Base-by-base conservation (phyloP, 1,284 basidiomycete genomes). In the Fomitopsis palustris region DNA sequence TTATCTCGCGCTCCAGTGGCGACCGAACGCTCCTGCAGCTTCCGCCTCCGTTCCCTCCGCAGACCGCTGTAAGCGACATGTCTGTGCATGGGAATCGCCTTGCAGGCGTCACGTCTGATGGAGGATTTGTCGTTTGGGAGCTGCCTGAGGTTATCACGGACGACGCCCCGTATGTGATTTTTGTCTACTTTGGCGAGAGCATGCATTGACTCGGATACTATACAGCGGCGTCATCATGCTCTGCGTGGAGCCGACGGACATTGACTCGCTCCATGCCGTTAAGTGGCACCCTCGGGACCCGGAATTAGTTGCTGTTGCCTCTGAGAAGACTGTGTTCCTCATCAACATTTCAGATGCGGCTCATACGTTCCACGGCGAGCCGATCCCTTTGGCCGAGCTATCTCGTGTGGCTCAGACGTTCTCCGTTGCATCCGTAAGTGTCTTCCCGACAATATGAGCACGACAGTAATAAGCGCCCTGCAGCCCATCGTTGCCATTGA, bases 51-150 rank as follows among this genome's bases (percentile, higher is more conserved):
- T 92, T 92, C 74, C 80, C 82, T 0, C 71, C 75, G 1, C 74
- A 78, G 29, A 82, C 86, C 1, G 84, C 85, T 47, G 86, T 93
- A 53, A 85, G 82, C 56, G 91, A 93, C 65, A 92, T 93, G 88
- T 90, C 90, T 7, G 88, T 92, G 7, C 85, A 81, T 64, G 86
- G 85, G n/a, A 90, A 92, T 69, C 79, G 88, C 53, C 81, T 93
- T 33, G 90, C 90, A 5, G 91, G 89, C 17, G 86, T 93, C 19
- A 93, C 91, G 0, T 89, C 87, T 1, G 91, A 93, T 67, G 91
- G 91, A 60, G 91, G 91, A 35, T 89, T 93, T 63, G 87, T 93
- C 29, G 86, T 93, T 10, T 93, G 91, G 91, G 88, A 92, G 69
- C 70, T 93, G 33, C 91, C 91, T 37, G 84, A 88, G 58, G 70